Evolutionary conservation across 2,329 filamentous ascomycete genomes (phyloP).

Genomic region (Colletotrichum acutatum): DNA sequence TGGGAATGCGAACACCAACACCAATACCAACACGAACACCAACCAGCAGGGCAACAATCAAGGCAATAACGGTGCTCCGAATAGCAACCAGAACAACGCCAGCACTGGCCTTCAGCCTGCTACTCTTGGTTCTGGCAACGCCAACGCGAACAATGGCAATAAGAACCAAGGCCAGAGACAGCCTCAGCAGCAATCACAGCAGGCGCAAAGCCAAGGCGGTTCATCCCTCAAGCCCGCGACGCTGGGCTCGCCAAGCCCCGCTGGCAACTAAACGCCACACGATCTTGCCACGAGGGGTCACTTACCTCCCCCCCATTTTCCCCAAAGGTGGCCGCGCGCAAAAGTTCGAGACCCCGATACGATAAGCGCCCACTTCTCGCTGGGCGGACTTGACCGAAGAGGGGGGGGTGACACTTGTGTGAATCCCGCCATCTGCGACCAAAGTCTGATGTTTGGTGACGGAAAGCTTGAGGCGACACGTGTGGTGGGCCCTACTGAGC

Average conservation of each 20-base stretch:
- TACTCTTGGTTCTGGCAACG: not conserved
- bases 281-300: not conserved
- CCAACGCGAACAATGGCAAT: constrained; percentile 4
- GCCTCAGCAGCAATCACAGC: constrained; percentile 14
- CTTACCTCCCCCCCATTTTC: not conserved
- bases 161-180: not conserved
- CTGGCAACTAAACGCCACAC: constrained; percentile 4
- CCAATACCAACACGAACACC: not conserved
- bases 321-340: not conserved
- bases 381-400: not conserved
- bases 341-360: not conserved
- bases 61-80: not conserved
- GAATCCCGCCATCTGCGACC: not conserved
- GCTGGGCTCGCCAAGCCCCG: constrained; percentile 10
- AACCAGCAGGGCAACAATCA: not conserved
- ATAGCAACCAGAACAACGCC: not conserved
- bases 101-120: not conserved
- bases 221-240: constrained; percentile 2
- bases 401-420: not conserved
- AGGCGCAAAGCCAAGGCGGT: not conserved
- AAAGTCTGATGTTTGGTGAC: not conserved
- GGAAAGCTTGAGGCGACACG: constrained; percentile 2
- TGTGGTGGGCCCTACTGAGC: constrained; percentile 2
- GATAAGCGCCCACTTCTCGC: not conserved
- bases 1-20: not conserved